Evolutionary conservation across 257 asterid genomes (phyloP).

Genomic region (Henckelia pumila): DNA sequence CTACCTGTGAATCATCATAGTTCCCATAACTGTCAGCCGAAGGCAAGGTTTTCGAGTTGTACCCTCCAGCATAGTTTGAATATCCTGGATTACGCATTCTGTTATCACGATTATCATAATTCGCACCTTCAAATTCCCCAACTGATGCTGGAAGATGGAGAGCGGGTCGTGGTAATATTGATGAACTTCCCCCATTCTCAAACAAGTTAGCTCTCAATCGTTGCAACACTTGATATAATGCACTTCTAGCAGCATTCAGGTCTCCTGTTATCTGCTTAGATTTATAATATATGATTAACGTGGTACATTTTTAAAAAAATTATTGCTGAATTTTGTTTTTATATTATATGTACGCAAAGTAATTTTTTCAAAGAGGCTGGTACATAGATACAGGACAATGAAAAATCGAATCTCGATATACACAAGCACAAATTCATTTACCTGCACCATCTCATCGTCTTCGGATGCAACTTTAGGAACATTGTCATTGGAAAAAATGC

Average conservation of each 20-base stretch:
- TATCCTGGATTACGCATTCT: slow-evolving; percentile 46
- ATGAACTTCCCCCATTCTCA: slow-evolving; percentile 57
- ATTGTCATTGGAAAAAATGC: slow-evolving; percentile 63
- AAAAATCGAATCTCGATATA: slow-evolving; percentile 1
- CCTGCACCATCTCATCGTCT: slow-evolving; percentile 93
- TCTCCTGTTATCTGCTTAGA: slow-evolving; percentile 74
- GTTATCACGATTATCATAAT: slow-evolving; percentile 46
- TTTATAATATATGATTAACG: slow-evolving; percentile 6
- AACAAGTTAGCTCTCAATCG: slow-evolving; percentile 67
- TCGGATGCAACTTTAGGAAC: slow-evolving; percentile 80
- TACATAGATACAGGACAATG: not conserved
- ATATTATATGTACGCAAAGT: not conserved
- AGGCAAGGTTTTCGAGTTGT: slow-evolving; percentile 41
- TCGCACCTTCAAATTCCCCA: slow-evolving; percentile 45
- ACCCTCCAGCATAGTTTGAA: slow-evolving; percentile 45
- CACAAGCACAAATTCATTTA: slow-evolving; percentile 28
- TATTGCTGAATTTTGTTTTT: not conserved
- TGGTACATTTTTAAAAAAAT: not conserved
- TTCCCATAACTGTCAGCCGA: slow-evolving; percentile 40
- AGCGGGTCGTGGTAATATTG: slow-evolving; percentile 33
- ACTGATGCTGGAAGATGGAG: slow-evolving; percentile 35
- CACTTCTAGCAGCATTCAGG: slow-evolving; percentile 55
- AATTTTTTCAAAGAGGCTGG: not conserved
- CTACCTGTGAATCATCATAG: slow-evolving; percentile 65
- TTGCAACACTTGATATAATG: slow-evolving; percentile 61